Percentiles rank a stretch among this genome's conserved stretches.
These are phyloP conservation scores for Neurospora tetraspora DNA, from an alignment of 495 filamentous ascomycete genomes.

Conservation along the genomic window DNA sequence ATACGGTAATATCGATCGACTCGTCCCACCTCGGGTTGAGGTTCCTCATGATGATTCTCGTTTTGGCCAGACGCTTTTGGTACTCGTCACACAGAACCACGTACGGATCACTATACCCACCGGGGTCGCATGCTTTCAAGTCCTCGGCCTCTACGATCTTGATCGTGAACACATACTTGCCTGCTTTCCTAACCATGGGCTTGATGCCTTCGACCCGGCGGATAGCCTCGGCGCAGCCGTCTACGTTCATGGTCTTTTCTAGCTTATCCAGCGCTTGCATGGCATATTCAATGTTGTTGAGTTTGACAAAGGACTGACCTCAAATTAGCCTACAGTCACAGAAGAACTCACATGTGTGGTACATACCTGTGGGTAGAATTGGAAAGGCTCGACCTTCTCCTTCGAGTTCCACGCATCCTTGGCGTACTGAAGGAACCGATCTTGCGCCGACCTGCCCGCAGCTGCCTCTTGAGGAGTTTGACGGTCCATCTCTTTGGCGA, in stretches of 20 bases:
- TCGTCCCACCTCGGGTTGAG: constrained; percentile 98
- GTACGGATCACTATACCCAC: constrained; percentile 91
- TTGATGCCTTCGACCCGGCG: constrained; percentile 46
- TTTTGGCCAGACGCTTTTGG: constrained; percentile 94
- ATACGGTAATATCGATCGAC: constrained; percentile 87
- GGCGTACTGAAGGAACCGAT: constrained; percentile 81
- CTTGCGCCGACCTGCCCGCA: constrained; percentile 69
- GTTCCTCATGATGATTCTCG: constrained; percentile 80
- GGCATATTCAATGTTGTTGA: constrained; percentile 96
- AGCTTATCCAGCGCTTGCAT: constrained; percentile 83
- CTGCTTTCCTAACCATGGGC: constrained; percentile 45
- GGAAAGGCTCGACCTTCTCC: constrained; percentile 94
- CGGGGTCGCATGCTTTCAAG: constrained; percentile 92
- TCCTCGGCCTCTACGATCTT: constrained; percentile 99
- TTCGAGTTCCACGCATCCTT: constrained; percentile 92
- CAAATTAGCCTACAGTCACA: constrained; percentile 6
- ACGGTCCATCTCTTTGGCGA: constrained; percentile 87
- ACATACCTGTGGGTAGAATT: constrained; percentile 86
- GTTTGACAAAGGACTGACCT: constrained; percentile 79
- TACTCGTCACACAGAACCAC: constrained; percentile 96
- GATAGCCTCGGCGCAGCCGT: constrained; percentile 79
- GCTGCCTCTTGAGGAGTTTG: constrained; percentile 79
- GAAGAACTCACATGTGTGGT: not conserved
- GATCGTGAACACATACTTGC: constrained; percentile 94
- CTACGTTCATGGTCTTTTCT: constrained; percentile 84